These are phyloP conservation scores for Drechslerella dactyloides DNA, from an alignment of 2,329 filamentous ascomycete genomes.

Conservation along the genomic window DNA sequence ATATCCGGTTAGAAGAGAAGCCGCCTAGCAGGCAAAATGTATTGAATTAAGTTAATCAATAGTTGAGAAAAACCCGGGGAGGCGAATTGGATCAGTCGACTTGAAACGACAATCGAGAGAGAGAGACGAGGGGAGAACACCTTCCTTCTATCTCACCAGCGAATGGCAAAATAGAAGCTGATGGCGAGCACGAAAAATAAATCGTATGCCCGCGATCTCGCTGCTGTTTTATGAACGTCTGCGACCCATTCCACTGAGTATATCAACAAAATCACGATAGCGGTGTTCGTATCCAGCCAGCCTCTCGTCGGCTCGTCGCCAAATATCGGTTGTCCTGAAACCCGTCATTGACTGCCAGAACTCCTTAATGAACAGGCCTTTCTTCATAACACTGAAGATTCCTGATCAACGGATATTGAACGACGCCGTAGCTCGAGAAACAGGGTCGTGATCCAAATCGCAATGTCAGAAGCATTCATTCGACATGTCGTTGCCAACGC, in stretches of 20 bases:
- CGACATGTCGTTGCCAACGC: conserved; percentile 43
- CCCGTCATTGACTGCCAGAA: conserved; percentile 40
- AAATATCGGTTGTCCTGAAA: conserved; percentile 46
- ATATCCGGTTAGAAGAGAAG: neutral
- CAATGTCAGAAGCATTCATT: conserved; percentile 45
- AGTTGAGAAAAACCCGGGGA: neutral
- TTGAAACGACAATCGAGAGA: conserved; percentile 27
- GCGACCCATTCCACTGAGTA: conserved; percentile 24
- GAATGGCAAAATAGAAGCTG: conserved; percentile 19
- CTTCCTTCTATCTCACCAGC: conserved; percentile 1
- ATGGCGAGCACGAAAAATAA: conserved; percentile 20
- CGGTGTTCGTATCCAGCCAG: conserved; percentile 26
- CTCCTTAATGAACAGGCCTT: conserved; percentile 32
- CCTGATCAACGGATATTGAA: conserved; percentile 31
- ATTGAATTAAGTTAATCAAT: neutral
- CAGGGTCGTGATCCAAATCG: conserved; percentile 26
- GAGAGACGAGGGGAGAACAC: neutral
- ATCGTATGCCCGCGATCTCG: conserved; percentile 31
- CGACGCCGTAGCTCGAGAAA: conserved; percentile 44
- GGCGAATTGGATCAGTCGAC: conserved; percentile 18
- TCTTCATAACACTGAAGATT: conserved; percentile 48
- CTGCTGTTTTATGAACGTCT: conserved; percentile 42
- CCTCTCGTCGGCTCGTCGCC: conserved; percentile 46
- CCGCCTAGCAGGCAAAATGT: neutral
- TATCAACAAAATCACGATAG: conserved; percentile 47